Evolutionary conservation across 2,329 filamentous ascomycete genomes (phyloP), one percentile per base, ranked within the genome.

Genomic region (Setomelanomma holmii): DNA sequence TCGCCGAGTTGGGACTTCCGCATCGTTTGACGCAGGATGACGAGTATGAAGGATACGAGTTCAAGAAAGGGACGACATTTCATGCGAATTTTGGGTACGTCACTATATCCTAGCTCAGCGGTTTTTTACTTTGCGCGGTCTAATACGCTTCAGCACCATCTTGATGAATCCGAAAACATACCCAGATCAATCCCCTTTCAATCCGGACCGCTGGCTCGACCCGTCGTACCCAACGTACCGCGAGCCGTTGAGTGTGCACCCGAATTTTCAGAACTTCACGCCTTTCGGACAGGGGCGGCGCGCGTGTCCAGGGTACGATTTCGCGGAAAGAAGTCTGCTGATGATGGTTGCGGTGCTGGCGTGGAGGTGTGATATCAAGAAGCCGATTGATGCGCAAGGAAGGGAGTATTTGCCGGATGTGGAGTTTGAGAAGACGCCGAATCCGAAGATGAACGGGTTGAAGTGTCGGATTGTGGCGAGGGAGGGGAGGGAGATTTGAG

Each of bases 111-210:
- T 36, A n/a, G 16, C 7, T 17, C 10, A 4, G 6, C 16, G 34
- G 34, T n/a, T n/a, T n/a, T n/a, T 4, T 36, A 36, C 4, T 36
- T 3, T 17, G 12, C 12, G 11, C 4, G 4, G 24, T 7, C 24
- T 16, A 3, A 36, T 3, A 16, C 2, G 34, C 16, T 14, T 36
- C 34, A 4, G 34, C 16, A 7, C n/a, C 7, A 14, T 36, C 16
- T n/a, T 16, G 4, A 36, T 5, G 11, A 17, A 36, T 16, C 34
- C 34, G 11, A 16, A n/a, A n/a, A 10, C 16, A 16, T 87, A 87
- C 62, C 84, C 83, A 1, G 81, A 86, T 59, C 80, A 82, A 5
- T 83, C 87, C 44, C 77, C 72, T 60, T 87, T 80, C 73, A 79
- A 76, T 16, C 84, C 85, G 0, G 82, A 84, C 53, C 80, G 85